Conservation (phyloP, 805 yeast species). For the Ogataea naganishii region DNA sequence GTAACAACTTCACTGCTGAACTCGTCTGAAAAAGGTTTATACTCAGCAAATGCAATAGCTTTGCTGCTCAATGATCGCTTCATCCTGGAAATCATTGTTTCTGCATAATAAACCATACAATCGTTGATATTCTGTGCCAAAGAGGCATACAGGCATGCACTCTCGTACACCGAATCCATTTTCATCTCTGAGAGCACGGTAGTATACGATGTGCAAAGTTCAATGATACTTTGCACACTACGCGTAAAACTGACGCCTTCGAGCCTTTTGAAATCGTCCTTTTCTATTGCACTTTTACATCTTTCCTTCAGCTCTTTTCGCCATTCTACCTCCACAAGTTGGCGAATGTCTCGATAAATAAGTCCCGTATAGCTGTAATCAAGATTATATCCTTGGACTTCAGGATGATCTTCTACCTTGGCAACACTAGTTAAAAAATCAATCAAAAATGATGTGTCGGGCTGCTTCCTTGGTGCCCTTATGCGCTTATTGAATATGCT, state of each 20-base stretch:
- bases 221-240: slow-evolving; percentile 18
- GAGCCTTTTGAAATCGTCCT: slow-evolving; percentile 44
- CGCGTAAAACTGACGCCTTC: slow-evolving; percentile 21
- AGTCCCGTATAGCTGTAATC: too few species aligned
- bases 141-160: slow-evolving; percentile 51
- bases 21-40: too few species aligned
- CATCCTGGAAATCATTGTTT: slow-evolving; percentile 16
- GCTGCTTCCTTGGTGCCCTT: too few species aligned
- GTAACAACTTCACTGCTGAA: slow-evolving; percentile 2
- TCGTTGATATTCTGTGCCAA: slow-evolving; percentile 57
- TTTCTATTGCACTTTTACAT: slow-evolving; percentile 42
- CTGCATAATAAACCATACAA: slow-evolving; percentile 45
- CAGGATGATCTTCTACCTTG: too few species aligned
- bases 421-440: too few species aligned
- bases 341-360: too few species aligned
- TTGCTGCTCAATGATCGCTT: slow-evolving; percentile 10
- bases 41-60: slow-evolving; percentile 10
- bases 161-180: slow-evolving; percentile 61
- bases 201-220: slow-evolving; percentile 26
- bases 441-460: too few species aligned
- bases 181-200: slow-evolving; percentile 46
- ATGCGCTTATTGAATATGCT: too few species aligned
- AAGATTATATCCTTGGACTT: too few species aligned
- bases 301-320: slow-evolving; percentile 12
- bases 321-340: too few species aligned